Percentiles rank a stretch among this genome's conserved stretches.
Evolutionary conservation across 805 yeast genomes (phyloP).

Genomic region (Ogataea nitratoaversa): DNA sequence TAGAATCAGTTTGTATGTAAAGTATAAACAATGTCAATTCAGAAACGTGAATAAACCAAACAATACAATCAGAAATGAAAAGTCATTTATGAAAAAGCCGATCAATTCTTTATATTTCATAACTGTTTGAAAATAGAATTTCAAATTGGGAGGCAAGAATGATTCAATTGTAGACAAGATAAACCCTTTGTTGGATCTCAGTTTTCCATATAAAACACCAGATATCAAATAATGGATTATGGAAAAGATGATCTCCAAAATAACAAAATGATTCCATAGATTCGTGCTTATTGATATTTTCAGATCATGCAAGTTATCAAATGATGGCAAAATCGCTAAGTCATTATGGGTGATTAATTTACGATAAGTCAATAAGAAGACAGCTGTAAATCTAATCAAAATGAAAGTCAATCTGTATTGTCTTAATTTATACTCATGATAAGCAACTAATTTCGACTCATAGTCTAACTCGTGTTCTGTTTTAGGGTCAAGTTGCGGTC

Average conservation of each 20-base stretch:
- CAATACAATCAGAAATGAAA: constrained; percentile 24
- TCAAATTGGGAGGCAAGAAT: constrained; percentile 20
- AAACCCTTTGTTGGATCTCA: constrained; percentile 12
- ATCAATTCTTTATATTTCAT: constrained; percentile 26
- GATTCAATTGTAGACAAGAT: constrained; percentile 18
- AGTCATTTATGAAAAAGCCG: constrained; percentile 22
- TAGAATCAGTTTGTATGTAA: neutral
- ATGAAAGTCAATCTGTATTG: constrained; percentile 14
- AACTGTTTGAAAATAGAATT: constrained; percentile 10
- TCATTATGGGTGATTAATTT: constrained; percentile 6
- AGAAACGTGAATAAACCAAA: constrained; percentile 19
- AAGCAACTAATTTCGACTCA: constrained; percentile 9
- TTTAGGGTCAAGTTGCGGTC: constrained; percentile 1
- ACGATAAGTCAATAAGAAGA: constrained; percentile 11
- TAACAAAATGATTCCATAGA: constrained; percentile 23
- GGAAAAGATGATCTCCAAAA: constrained; percentile 20
- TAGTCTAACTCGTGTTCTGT: constrained; percentile 14
- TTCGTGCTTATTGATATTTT: constrained; percentile 3
- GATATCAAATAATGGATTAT: constrained; percentile 5
- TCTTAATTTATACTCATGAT: constrained; percentile 10
- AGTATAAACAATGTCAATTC: neutral
- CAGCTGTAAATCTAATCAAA: constrained; percentile 12
- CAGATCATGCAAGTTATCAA: constrained; percentile 10
- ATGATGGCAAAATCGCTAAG: constrained; percentile 6
- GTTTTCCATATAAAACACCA: neutral